Conservation (phyloP, 768 basidiomycete species). For the Aureoboletus auriporus region DNA sequence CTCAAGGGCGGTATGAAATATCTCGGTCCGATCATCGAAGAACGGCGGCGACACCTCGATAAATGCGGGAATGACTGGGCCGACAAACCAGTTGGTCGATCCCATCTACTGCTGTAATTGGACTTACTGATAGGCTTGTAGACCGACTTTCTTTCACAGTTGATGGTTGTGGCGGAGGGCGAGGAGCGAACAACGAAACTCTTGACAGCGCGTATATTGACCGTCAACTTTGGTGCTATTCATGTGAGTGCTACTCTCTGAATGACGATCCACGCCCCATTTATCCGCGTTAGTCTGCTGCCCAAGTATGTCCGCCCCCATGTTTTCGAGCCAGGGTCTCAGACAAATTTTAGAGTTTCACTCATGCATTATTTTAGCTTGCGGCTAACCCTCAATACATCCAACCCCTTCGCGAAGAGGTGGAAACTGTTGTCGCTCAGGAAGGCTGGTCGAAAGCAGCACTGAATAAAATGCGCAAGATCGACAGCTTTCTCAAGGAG, state of each 20-base stretch:
- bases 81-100: constrained; percentile 31
- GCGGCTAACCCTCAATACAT: constrained; percentile 34
- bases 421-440: constrained; percentile 24
- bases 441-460: constrained; percentile 30
- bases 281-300: constrained; percentile 11
- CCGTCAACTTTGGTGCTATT: constrained; percentile 16
- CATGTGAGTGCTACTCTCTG: constrained; percentile 12
- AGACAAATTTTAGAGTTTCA: constrained; percentile 23
- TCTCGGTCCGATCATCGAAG: constrained; percentile 29
- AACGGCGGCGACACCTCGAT: constrained; percentile 20
- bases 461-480: constrained; percentile 30
- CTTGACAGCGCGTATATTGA: constrained; percentile 21
- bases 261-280: not conserved
- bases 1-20: constrained; percentile 7
- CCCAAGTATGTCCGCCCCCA: constrained; percentile 7
- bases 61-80: constrained; percentile 25
- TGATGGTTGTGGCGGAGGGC: constrained; percentile 26
- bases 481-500: constrained; percentile 42
- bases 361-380: constrained; percentile 33
- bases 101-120: not conserved
- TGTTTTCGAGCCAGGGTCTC: not conserved
- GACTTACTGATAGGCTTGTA: not conserved
- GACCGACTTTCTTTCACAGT: constrained; percentile 33
- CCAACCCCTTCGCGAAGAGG: constrained; percentile 36
- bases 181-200: constrained; percentile 13